These are phyloP conservation scores for Hippophae tibetana DNA, from an alignment of 306 rosid genomes.

Conservation along the genomic window DNA sequence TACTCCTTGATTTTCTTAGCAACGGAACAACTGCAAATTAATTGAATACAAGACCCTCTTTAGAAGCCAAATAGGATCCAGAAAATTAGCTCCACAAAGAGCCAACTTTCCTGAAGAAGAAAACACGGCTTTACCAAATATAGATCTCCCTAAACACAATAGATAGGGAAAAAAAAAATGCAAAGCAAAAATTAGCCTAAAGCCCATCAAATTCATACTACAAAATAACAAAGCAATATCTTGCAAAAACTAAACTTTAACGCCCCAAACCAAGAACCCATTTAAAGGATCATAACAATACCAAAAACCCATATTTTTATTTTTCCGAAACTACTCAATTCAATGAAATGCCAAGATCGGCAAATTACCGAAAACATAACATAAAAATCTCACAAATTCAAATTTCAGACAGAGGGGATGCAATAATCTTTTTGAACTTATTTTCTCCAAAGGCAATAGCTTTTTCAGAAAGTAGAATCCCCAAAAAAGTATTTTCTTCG, in stretches of 20 bases:
- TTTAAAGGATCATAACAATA: slow-evolving; percentile 9
- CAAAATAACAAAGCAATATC: background rate
- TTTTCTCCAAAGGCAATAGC: slow-evolving; percentile 8
- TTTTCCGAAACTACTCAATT: background rate
- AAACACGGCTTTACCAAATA: slow-evolving; percentile 25
- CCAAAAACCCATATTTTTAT: slow-evolving; percentile 7
- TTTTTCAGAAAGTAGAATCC: slow-evolving; percentile 4
- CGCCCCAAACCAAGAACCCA: background rate
- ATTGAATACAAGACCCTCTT: slow-evolving; percentile 26
- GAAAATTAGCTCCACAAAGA: slow-evolving; percentile 2
- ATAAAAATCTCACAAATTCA: background rate
- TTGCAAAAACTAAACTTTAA: background rate
- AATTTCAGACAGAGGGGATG: background rate
- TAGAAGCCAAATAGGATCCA: slow-evolving; percentile 10
- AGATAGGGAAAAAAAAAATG: background rate
- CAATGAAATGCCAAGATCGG: background rate
- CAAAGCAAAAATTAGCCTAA: slow-evolving; percentile 4
- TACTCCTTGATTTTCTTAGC: slow-evolving; percentile 11
- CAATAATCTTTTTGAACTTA: slow-evolving; percentile 7
- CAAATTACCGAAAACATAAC: background rate
- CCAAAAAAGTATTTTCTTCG: background rate
- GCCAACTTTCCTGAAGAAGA: slow-evolving; percentile 16
- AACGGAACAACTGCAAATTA: slow-evolving; percentile 24
- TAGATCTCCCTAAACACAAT: slow-evolving; percentile 14
- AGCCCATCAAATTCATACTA: background rate